Conservation (phyloP, 805 yeast species). For the Wickerhamomyces sydowiorum region DNA sequence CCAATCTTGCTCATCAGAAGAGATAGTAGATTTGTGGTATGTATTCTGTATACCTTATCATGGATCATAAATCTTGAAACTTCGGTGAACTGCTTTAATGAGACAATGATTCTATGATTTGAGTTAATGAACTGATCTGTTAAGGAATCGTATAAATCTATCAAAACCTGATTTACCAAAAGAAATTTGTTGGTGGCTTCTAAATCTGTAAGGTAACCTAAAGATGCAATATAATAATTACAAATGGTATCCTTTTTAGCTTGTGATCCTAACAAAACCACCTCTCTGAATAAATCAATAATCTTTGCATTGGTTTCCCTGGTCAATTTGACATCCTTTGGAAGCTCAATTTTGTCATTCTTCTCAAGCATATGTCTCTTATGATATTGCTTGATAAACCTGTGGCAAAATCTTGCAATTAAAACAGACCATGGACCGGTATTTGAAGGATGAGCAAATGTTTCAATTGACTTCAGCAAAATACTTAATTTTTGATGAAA, state of each 20-base stretch:
- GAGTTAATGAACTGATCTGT: conserved; percentile 59
- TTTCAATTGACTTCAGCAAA: conserved; percentile 62
- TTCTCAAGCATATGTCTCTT: conserved; percentile 48
- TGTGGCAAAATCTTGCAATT: conserved; percentile 59
- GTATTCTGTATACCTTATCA: conserved; percentile 64
- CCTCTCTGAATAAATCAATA: conserved; percentile 39
- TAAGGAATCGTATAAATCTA: conserved; percentile 75
- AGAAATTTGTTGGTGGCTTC: conserved; percentile 36
- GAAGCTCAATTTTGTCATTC: conserved; percentile 25
- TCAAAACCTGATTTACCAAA: conserved; percentile 47
- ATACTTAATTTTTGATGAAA: conserved; percentile 47
- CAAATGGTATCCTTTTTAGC: conserved; percentile 57
- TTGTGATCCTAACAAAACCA: conserved; percentile 67
- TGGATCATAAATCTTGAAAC: conserved; percentile 62
- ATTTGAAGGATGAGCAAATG: conserved; percentile 90
- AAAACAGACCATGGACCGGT: conserved; percentile 81
- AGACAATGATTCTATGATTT: conserved; percentile 73
- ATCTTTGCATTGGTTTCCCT: conserved; percentile 27
- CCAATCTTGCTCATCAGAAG: conserved; percentile 79
- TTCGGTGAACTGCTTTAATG: conserved; percentile 61
- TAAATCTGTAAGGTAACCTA: conserved; percentile 55
- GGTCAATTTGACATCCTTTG: conserved; percentile 24
- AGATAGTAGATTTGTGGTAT: conserved; percentile 66
- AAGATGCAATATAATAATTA: conserved; percentile 50
- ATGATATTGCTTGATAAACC: conserved; percentile 55